phyloP scores from a whole-genome alignment of 202 grass and related monocot genomes.

The Saccharum hybrid region DNA sequence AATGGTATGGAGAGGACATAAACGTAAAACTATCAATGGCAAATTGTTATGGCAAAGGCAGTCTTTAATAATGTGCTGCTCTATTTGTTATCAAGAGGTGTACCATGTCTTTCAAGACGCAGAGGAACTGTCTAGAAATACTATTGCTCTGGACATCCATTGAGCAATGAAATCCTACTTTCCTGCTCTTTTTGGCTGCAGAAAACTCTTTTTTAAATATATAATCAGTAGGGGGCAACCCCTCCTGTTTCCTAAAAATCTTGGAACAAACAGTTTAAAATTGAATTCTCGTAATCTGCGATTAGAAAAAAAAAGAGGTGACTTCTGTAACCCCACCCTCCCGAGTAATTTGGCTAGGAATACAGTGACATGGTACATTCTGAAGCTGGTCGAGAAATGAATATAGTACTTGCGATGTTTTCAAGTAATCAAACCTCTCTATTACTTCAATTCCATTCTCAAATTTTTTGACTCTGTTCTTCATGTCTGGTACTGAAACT shows the following conservation, averaged over 20 bases:
- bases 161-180: background rate
- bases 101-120: background rate
- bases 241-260: background rate
- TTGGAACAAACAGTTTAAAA: slow-evolving; percentile 6
- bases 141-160: background rate
- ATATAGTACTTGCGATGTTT: background rate
- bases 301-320: slow-evolving; percentile 28
- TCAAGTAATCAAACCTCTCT: background rate
- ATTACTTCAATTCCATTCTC: slow-evolving; percentile 29
- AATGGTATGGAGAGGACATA: background rate
- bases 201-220: background rate
- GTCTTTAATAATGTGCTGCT: background rate
- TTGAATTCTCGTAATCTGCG: background rate
- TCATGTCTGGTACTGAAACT: slow-evolving; percentile 34
- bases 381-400: slow-evolving; percentile 6
- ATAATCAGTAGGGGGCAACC: background rate
- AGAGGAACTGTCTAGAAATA: background rate
- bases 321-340: no score
- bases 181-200: background rate
- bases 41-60: background rate
- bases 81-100: background rate
- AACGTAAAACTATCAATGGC: background rate
- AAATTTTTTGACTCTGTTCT: background rate
- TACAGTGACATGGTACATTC: background rate
- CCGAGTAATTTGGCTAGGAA: background rate